Evolutionary conservation across 2,329 filamentous ascomycete species (phyloP).

Genomic region (Chaetothyriales sp.): DNA sequence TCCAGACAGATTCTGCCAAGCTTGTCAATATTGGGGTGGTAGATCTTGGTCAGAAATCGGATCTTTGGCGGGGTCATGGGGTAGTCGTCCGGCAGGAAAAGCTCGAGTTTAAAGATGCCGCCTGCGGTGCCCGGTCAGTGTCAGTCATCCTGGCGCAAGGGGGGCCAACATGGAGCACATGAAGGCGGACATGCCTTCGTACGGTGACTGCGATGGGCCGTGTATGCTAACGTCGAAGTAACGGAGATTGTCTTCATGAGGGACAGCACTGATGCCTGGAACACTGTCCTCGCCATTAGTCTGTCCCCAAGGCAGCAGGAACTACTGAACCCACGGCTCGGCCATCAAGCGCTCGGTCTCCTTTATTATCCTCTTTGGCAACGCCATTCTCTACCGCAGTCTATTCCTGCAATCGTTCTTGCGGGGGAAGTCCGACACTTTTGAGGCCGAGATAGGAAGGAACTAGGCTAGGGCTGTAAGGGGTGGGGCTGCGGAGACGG

Average conservation of each 20-base stretch:
- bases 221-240: slow-evolving; percentile 98
- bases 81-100: slow-evolving; percentile 96
- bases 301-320: slow-evolving; percentile 4
- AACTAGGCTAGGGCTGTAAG: background rate
- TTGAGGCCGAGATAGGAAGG: background rate
- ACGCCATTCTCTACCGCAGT: slow-evolving; percentile 33
- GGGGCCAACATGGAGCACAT: slow-evolving; percentile 26
- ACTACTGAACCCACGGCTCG: slow-evolving; percentile 56
- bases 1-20: slow-evolving; percentile 93
- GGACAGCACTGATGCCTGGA: slow-evolving; percentile 85
- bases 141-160: background rate
- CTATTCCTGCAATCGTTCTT: background rate
- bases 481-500: background rate
- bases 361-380: slow-evolving; percentile 95
- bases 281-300: slow-evolving; percentile 43
- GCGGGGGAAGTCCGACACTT: slow-evolving; percentile 2
- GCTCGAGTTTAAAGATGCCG: slow-evolving; percentile 88
- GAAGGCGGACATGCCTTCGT: slow-evolving; percentile 53
- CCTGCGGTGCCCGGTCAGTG: slow-evolving; percentile 26
- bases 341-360: slow-evolving; percentile 95
- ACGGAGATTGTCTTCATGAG: slow-evolving; percentile 90
- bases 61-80: slow-evolving; percentile 99
- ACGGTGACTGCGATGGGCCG: slow-evolving; percentile 79
- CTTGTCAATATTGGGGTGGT: slow-evolving; percentile 97
- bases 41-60: slow-evolving; percentile 96